These are phyloP conservation scores for Protomyces macrosporus DNA, from an alignment of 1,139 yeast genomes.

Conservation along the genomic window DNA sequence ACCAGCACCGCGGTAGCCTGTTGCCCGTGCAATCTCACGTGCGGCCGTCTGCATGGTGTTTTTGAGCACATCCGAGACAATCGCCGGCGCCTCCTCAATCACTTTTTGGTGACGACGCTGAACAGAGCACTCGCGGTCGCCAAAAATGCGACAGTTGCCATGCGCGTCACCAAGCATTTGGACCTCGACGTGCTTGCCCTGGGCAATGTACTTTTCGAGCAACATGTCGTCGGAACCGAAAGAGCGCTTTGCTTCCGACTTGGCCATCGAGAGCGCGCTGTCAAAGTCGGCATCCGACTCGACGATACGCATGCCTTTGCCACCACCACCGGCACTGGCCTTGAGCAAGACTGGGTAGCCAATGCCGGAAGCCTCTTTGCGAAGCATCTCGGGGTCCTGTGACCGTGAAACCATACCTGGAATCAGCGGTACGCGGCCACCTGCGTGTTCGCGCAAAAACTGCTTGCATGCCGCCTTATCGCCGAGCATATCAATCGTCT, in stretches of 20 bases:
- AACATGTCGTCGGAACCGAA: constrained; percentile 96
- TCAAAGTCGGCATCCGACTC: constrained; percentile 74
- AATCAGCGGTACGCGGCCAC: constrained; percentile 82
- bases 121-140: constrained; percentile 95
- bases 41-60: constrained; percentile 73
- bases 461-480: constrained; percentile 94
- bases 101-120: constrained; percentile 96
- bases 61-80: constrained; percentile 47
- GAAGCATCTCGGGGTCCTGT: constrained; percentile 38
- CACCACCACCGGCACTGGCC: constrained; percentile 99
- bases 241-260: constrained; percentile 86
- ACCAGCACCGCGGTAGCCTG: constrained; percentile 94
- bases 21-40: constrained; percentile 46
- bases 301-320: constrained; percentile 92
- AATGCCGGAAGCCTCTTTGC: constrained; percentile 68
- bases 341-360: constrained; percentile 93
- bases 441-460: constrained; percentile 60
- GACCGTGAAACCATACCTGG: constrained; percentile 79
- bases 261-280: constrained; percentile 78
- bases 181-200: constrained; percentile 92
- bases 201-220: constrained; percentile 86
- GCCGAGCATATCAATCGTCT: constrained; percentile 51
- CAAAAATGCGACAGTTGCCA: constrained; percentile 86
- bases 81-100: constrained; percentile 96
- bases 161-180: constrained; percentile 95